Evolutionary conservation across 108 stramenopile species (phyloP).

Genomic region (Pseudonitzschia pungens): DNA sequence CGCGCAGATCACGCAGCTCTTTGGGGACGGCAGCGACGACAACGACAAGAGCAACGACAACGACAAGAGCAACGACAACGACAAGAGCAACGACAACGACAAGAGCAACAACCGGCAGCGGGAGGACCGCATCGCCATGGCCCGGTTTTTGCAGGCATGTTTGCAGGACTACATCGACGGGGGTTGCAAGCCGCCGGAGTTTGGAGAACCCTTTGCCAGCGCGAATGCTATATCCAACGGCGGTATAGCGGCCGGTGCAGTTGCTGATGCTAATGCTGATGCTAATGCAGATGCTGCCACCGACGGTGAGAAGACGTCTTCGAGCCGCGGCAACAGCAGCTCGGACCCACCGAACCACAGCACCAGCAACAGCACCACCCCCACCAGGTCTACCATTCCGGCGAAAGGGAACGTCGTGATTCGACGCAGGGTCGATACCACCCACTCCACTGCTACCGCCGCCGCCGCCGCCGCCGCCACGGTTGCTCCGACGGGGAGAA

Average conservation of each 20-base stretch:
- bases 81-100: too few species aligned
- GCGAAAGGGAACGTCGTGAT: conserved; percentile 52
- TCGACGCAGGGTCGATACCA: conserved; percentile 30
- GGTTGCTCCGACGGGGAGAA: too few species aligned
- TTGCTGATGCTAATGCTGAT: too few species aligned
- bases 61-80: too few species aligned
- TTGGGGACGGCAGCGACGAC: conserved; percentile 50
- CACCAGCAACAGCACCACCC: conserved; percentile 11
- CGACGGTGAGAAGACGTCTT: too few species aligned
- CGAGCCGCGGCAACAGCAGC: too few species aligned
- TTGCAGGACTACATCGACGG: conserved; percentile 69
- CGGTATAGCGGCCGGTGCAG: neutral
- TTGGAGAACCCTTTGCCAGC: conserved; percentile 53
- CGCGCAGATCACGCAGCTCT: conserved; percentile 79
- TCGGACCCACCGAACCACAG: too few species aligned
- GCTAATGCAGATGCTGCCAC: too few species aligned
- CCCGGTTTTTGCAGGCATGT: conserved; percentile 67
- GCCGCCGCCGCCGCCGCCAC: too few species aligned
- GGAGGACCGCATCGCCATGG: conserved; percentile 39
- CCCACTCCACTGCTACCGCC: neutral
- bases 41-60: neutral
- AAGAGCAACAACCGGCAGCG: too few species aligned
- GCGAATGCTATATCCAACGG: neutral
- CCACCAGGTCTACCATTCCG: conserved; percentile 10
- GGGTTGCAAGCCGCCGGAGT: conserved; percentile 65